Evolutionary conservation across 768 basidiomycete genomes (phyloP), one percentile per base, ranked within the genome.

Genomic region (Cystobasidium ongulense): DNA sequence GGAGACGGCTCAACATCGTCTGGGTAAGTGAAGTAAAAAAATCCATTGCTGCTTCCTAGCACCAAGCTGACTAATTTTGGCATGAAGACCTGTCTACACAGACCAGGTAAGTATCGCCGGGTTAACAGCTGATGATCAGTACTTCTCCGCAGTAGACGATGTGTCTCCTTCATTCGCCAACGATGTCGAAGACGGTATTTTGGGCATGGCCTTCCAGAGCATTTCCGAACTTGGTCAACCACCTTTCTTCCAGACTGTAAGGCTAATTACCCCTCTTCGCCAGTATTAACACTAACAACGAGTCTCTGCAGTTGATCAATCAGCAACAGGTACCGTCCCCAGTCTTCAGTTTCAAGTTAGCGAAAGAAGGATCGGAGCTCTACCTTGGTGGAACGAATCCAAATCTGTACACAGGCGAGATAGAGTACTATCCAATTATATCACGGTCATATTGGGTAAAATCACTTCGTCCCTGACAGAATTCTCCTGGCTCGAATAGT

Each of bases 161-260:
- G 74, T 76, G 21, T 54, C 63, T 0, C 1, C 39, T 1, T 43
- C 50, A 4, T 77, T 75, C 50, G 57, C 29, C 0, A 39, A 53
- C 17, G 76, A 76, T 8, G 74, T 76, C 18, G 59, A 76, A 62
- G 78, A 78, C 39, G 78, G 78, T 27, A 68, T 79, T 43, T 39
- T 76, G 41, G 79, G 78, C n/a, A 73, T 78, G 74, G 76, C 61
- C 11, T 78, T 74, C 74, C 76, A 71, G 23, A 87, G 87, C 76
- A 82, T 83, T 29, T 83, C 87, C 77, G 82, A 84, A 66, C 78
- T 85, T 53, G 77, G 83, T 11, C 18, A 64, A 5, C 36, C 80
- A 18, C 76, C 77, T 13, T 74, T 72, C 35, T 79, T 78, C 52
- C 72, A 76, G 29, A 77, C 64, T 1, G 76, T 76, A 13, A 52